Evolutionary conservation across 1,139 yeast genomes (phyloP).

Genomic region (Yamadazyma pseudoaaseri): DNA sequence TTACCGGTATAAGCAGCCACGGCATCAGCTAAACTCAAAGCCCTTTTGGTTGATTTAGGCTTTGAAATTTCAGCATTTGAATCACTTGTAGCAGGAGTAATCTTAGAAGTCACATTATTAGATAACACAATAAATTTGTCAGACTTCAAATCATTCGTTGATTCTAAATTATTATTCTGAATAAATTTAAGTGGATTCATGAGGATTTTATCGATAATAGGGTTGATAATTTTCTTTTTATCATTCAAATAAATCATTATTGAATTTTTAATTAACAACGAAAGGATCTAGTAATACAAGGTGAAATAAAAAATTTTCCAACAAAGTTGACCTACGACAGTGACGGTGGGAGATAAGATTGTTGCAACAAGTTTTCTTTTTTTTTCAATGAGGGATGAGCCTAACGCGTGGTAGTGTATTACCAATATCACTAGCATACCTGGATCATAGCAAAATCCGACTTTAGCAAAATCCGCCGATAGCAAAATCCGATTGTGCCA

Average conservation of each 20-base stretch:
- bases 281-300: too few species aligned
- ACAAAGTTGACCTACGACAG: too few species aligned
- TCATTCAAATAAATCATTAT: conserved; percentile 7
- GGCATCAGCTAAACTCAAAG: conserved; percentile 60
- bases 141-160: conserved; percentile 24
- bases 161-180: conserved; percentile 29
- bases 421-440: too few species aligned
- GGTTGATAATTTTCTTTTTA: conserved; percentile 24
- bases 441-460: too few species aligned
- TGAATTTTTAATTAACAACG: too few species aligned
- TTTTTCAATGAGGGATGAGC: conserved; percentile 5
- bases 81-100: conserved; percentile 1
- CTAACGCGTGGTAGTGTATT: background rate
- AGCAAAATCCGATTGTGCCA: too few species aligned
- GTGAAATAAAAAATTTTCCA: too few species aligned
- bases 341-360: too few species aligned
- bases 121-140: conserved; percentile 40
- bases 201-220: conserved; percentile 57
- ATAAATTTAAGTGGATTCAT: conserved; percentile 60
- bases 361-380: background rate
- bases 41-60: conserved; percentile 23
- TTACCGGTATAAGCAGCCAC: conserved; percentile 59
- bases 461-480: too few species aligned
- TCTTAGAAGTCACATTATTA: conserved; percentile 13
- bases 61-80: conserved; percentile 1